A percentile compares a stretch with the other conserved stretches of the same genome.
Conservation (phyloP, 2,329 filamentous ascomycete species). For the Scedosporium apiospermum region DNA sequence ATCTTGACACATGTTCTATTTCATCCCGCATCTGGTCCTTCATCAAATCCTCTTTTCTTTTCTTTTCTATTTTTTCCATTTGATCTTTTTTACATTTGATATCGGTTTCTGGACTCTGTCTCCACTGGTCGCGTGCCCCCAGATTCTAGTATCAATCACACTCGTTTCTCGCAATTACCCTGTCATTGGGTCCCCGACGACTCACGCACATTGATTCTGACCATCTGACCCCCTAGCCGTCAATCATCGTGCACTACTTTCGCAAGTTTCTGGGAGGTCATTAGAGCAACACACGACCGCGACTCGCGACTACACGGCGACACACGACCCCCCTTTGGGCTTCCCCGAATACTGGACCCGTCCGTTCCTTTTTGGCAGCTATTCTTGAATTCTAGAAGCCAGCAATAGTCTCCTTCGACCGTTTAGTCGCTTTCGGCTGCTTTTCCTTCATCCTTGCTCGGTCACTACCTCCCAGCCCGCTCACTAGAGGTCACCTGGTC, state of each 20-base stretch:
- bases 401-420: not conserved
- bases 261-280: not conserved
- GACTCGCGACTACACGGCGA: not conserved
- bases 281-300: not conserved
- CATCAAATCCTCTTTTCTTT: not conserved
- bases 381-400: not conserved
- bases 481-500: not conserved
- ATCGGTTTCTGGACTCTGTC: not conserved
- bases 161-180: not conserved
- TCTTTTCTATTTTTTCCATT: no score
- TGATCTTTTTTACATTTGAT: not conserved
- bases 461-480: not conserved
- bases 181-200: not conserved
- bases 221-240: conserved; percentile 3
- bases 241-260: not conserved
- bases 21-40: not conserved
- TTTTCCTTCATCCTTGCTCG: not conserved
- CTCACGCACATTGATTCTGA: not conserved
- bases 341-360: not conserved
- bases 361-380: not conserved
- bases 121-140: not conserved
- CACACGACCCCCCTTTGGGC: not conserved
- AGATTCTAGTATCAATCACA: not conserved
- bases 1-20: conserved; percentile 1
- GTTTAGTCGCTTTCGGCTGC: not conserved